Evolutionary conservation across 805 yeast species (phyloP).

Genomic region (Lipomyces chichibuensis): DNA sequence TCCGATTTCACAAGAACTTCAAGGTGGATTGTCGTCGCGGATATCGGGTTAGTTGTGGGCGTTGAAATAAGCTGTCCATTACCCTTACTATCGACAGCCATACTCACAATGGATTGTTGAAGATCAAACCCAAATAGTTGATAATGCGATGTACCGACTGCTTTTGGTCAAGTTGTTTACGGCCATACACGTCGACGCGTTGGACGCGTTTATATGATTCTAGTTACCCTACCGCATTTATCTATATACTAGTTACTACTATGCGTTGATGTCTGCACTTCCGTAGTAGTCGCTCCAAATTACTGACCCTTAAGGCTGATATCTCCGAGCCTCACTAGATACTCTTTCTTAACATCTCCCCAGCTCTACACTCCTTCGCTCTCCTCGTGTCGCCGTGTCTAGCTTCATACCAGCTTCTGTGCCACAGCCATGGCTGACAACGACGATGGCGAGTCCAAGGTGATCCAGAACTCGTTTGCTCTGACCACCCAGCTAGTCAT

Average conservation of each 20-base stretch:
- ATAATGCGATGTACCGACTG: neutral
- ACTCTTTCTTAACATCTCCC: neutral
- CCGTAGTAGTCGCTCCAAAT: no score
- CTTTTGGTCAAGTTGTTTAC: neutral
- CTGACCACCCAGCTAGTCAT: conserved; percentile 77
- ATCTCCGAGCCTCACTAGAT: neutral
- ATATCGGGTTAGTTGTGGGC: neutral
- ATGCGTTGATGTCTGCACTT: no score
- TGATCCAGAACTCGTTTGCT: conserved; percentile 43
- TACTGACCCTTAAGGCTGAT: no score
- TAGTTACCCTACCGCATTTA: neutral
- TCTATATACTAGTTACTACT: no score
- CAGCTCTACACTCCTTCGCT: neutral
- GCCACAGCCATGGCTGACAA: conserved; percentile 7
- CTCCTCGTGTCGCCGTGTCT: neutral
- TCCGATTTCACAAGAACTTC: conserved; percentile 18
- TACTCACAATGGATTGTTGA: neutral
- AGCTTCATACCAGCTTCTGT: neutral
- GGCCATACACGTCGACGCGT: neutral
- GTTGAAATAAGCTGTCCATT: neutral
- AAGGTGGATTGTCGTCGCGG: conserved; percentile 11
- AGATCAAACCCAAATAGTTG: neutral
- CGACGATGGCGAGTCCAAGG: neutral
- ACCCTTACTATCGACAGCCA: neutral
- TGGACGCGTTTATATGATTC: neutral